Percentiles rank a stretch among this genome's conserved stretches.
Evolutionary conservation across 2,329 filamentous ascomycete species (phyloP).

Genomic region (Echinosphaeria canescens): DNA sequence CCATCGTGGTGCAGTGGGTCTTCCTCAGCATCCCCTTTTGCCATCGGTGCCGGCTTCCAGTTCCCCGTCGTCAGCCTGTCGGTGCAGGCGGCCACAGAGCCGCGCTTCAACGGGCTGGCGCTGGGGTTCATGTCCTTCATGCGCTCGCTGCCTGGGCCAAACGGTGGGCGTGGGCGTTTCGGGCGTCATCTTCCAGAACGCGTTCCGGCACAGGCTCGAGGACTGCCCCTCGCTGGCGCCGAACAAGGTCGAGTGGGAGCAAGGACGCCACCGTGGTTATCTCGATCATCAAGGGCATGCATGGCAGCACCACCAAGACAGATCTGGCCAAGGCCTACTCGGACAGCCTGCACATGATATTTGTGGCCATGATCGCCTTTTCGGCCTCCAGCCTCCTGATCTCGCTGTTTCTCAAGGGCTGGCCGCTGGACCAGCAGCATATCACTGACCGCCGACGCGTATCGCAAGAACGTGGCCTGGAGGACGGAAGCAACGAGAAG

Average conservation of each 20-base stretch:
- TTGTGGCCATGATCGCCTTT: constrained; percentile 11
- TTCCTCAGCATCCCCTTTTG: constrained; percentile 37
- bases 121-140: constrained; percentile 47
- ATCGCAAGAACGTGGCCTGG: too few relatives aligned
- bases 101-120: constrained; percentile 25
- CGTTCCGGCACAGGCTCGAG: constrained; percentile 26
- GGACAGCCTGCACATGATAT: constrained; percentile 12
- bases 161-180: constrained; percentile 43
- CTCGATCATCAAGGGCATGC: constrained; percentile 31
- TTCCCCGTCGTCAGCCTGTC: constrained; percentile 41
- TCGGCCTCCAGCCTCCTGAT: constrained; percentile 7
- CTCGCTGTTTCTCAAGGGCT: constrained; percentile 10
- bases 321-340: constrained; percentile 12
- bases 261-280: constrained; percentile 36
- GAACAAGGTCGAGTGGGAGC: constrained; percentile 20
- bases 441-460: too few relatives aligned
- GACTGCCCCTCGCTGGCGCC: constrained; percentile 21
- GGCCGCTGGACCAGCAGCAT: constrained; percentile 11
- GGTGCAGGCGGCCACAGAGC: constrained; percentile 34
- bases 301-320: constrained; percentile 7
- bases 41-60: constrained; percentile 39
- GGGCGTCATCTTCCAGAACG: constrained; percentile 50
- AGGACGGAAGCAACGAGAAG: too few relatives aligned
- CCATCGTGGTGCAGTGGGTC: constrained; percentile 30
- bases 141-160: constrained; percentile 40